Percentiles rank a stretch among this genome's conserved stretches.
Evolutionary conservation across 768 basidiomycete genomes (phyloP).

Genomic region (Leccinum pellstonianum): DNA sequence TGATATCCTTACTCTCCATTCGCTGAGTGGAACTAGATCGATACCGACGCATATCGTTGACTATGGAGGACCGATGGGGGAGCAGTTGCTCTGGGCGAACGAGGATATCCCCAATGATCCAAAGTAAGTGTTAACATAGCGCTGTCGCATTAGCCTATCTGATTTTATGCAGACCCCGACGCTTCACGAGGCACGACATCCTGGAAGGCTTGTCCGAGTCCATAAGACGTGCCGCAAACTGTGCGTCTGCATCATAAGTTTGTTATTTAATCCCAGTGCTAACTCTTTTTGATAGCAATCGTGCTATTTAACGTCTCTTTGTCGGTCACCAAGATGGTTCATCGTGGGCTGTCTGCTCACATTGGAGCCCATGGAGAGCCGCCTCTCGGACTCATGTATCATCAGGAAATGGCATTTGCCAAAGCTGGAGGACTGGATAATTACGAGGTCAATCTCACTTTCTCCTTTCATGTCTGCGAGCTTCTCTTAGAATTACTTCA

Average conservation of each 20-base stretch:
- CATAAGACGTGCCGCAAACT: slow-evolving; percentile 55
- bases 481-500: background rate
- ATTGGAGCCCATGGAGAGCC: slow-evolving; percentile 77
- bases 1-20: slow-evolving; percentile 61
- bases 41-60: slow-evolving; percentile 78
- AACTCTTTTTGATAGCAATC: slow-evolving; percentile 42
- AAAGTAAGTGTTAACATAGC: slow-evolving; percentile 44
- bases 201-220: slow-evolving; percentile 61
- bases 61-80: slow-evolving; percentile 69
- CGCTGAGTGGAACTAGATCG: slow-evolving; percentile 64
- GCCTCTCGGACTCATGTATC: slow-evolving; percentile 73
- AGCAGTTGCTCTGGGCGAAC: slow-evolving; percentile 66
- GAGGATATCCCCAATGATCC: slow-evolving; percentile 64
- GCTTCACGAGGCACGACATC: slow-evolving; percentile 62
- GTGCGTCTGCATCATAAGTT: slow-evolving; percentile 37
- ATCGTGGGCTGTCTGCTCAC: slow-evolving; percentile 57
- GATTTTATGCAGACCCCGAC: slow-evolving; percentile 48
- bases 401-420: slow-evolving; percentile 70
- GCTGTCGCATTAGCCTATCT: background rate
- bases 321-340: slow-evolving; percentile 68
- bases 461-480: background rate
- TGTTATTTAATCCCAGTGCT: background rate
- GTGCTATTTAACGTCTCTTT: slow-evolving; percentile 67
- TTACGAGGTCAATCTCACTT: slow-evolving; percentile 52
- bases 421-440: slow-evolving; percentile 62